A percentile compares a stretch with the other conserved stretches of the same genome.
Conservation (phyloP, 768 basidiomycete genomes). For the Sarcomyxa edulis region DNA sequence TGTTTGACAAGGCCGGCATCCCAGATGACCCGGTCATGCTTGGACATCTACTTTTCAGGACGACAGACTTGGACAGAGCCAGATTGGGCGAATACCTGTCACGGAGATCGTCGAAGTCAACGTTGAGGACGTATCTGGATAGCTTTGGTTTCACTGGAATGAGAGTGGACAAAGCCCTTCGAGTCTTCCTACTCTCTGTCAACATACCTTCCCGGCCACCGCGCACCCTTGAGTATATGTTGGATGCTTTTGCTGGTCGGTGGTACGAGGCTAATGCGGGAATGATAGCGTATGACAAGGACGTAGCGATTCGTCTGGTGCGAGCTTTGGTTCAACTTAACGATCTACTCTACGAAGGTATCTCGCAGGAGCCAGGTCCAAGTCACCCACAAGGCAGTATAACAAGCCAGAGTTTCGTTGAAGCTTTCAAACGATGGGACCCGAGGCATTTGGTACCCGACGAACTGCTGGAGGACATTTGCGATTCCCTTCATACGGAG, state of each 20-base stretch:
- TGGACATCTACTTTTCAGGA: slow-evolving; percentile 76
- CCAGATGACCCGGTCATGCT: slow-evolving; percentile 69
- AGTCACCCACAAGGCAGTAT: slow-evolving; percentile 56
- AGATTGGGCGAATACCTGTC: slow-evolving; percentile 83
- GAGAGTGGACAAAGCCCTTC: slow-evolving; percentile 83
- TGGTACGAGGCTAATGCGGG: slow-evolving; percentile 90
- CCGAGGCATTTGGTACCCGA: slow-evolving; percentile 64
- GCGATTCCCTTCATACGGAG: slow-evolving; percentile 70
- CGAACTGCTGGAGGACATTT: slow-evolving; percentile 72
- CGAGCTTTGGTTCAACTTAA: slow-evolving; percentile 85
- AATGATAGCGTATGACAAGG: slow-evolving; percentile 76
- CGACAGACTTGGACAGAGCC: slow-evolving; percentile 75
- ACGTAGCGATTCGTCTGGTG: slow-evolving; percentile 71
- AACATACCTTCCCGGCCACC: slow-evolving; percentile 40
- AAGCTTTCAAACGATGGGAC: slow-evolving; percentile 80
- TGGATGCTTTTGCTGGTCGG: slow-evolving; percentile 79
- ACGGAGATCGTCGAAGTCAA: slow-evolving; percentile 62
- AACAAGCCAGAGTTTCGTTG: slow-evolving; percentile 73
- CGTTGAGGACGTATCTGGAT: slow-evolving; percentile 82
- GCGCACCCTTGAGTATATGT: slow-evolving; percentile 58
- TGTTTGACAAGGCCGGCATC: slow-evolving; percentile 58
- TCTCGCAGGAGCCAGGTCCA: slow-evolving; percentile 55
- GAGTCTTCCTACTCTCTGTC: slow-evolving; percentile 83
- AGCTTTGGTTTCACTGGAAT: slow-evolving; percentile 82
- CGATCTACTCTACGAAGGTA: slow-evolving; percentile 76